Evolutionary conservation across 148 eudicot species (phyloP).

Genomic region (Agrostemma githago): DNA sequence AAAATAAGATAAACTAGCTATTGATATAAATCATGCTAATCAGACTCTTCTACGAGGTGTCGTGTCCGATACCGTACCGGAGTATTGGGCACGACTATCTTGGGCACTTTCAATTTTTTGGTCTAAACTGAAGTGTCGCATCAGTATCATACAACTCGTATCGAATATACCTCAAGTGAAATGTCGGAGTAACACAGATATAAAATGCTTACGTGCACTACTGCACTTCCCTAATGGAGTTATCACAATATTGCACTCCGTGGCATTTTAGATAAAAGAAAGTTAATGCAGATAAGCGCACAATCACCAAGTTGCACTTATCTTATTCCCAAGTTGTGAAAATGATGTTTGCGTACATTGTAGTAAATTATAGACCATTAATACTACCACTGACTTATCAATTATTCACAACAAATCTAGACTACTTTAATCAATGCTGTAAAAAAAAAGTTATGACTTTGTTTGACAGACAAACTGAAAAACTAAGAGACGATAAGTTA

Average conservation of each 20-base stretch:
- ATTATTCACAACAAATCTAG: constrained; percentile 8
- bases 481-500: no score
- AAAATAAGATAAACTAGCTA: background rate
- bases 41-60: no score
- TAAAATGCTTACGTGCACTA: constrained; percentile 16
- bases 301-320: constrained; percentile 23
- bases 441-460: no score
- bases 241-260: constrained; percentile 27
- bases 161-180: no score
- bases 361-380: background rate
- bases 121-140: no score
- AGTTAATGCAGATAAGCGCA: constrained; percentile 22
- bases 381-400: constrained; percentile 3
- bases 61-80: no score
- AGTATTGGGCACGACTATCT: no score
- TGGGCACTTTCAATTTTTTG: no score
- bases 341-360: constrained; percentile 1
- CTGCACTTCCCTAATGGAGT: constrained; percentile 20
- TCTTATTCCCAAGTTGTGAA: constrained; percentile 21
- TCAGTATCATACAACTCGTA: no score
- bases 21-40: background rate
- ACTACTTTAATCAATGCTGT: background rate
- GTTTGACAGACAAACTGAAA: no score
- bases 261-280: constrained; percentile 13
- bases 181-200: no score